Percentiles rank a stretch among this genome's conserved stretches.
Evolutionary conservation across 345 rosid species (phyloP).

Genomic region (Eucalyptus cloeziana): DNA sequence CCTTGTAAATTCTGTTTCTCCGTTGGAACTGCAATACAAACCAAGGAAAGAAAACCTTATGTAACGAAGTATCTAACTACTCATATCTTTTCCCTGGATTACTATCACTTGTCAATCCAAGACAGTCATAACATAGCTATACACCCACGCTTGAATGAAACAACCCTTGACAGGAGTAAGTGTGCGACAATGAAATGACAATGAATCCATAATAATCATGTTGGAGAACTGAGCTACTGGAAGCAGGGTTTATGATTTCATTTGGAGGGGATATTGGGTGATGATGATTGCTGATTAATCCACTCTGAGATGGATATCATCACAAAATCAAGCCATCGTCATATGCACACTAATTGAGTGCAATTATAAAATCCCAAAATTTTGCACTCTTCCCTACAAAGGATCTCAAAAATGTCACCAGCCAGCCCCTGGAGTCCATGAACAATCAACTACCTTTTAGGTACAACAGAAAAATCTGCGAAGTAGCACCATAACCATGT

Average conservation of each 20-base stretch:
- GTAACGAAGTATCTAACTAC: background rate
- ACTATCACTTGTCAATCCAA: background rate
- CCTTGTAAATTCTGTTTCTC: slow-evolving; percentile 91
- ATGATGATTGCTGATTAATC: background rate
- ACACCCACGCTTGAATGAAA: background rate
- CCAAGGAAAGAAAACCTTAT: background rate
- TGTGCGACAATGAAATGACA: background rate
- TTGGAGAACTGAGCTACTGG: background rate
- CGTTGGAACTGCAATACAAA: slow-evolving; percentile 63
- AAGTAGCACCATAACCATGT: background rate
- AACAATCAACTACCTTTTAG: background rate
- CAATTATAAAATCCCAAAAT: background rate
- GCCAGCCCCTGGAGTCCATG: background rate
- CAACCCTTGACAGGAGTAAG: background rate
- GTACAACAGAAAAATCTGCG: background rate
- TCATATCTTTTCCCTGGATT: background rate
- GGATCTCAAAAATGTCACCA: background rate
- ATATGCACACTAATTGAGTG: background rate
- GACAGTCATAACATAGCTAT: background rate
- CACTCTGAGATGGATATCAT: background rate
- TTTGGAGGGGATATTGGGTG: background rate
- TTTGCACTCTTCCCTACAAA: background rate
- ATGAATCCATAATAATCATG: background rate
- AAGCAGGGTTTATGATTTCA: background rate
- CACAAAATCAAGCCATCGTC: background rate